phyloP scores from a whole-genome alignment of 805 yeast species.

The Cyberlindnera maclurae region DNA sequence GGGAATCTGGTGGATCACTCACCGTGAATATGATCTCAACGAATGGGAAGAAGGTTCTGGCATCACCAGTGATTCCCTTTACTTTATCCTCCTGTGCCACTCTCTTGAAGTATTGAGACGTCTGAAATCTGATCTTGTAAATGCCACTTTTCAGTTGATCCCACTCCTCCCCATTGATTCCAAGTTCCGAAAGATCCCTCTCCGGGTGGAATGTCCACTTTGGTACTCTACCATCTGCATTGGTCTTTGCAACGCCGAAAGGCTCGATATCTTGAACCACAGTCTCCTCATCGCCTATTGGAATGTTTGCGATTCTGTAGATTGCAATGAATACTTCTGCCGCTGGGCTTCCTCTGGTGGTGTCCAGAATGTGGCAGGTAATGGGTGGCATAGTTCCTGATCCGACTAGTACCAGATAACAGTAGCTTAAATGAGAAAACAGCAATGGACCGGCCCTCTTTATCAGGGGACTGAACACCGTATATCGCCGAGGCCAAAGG shows the following conservation, averaged over 20 bases:
- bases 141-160: conserved; percentile 46
- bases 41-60: conserved; percentile 73
- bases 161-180: conserved; percentile 36
- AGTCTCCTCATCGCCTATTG: conserved; percentile 17
- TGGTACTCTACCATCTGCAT: conserved; percentile 73
- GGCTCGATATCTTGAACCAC: conserved; percentile 32
- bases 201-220: conserved; percentile 51
- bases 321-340: conserved; percentile 62
- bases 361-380: conserved; percentile 87
- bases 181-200: conserved; percentile 23
- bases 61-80: conserved; percentile 21
- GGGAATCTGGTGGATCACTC: conserved; percentile 60
- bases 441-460: no score
- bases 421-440: no score
- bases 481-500: no score
- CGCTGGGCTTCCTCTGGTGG: conserved; percentile 81
- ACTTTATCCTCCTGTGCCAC: conserved; percentile 15
- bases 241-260: conserved; percentile 65
- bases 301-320: conserved; percentile 26
- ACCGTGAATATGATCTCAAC: conserved; percentile 75
- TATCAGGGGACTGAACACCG: no score
- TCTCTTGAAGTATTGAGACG: conserved; percentile 53
- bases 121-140: conserved; percentile 71
- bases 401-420: not conserved
- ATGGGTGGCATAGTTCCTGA: conserved; percentile 40